These are phyloP conservation scores for Phaffia rhodozyma DNA, from an alignment of 1,284 basidiomycete species.

Conservation along the genomic window DNA sequence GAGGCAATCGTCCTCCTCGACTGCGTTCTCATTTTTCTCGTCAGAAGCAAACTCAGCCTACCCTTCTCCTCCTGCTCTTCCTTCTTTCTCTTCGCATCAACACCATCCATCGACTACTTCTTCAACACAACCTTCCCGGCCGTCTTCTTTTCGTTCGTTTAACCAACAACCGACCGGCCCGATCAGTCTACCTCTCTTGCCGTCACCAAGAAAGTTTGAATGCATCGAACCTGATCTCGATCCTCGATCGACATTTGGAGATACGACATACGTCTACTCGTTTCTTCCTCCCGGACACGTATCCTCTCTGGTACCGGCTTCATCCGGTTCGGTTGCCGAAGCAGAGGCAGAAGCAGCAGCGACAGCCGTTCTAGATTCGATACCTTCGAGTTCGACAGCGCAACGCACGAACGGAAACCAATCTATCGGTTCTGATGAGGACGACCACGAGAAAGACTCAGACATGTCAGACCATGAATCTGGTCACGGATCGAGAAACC, in stretches of 20 bases:
- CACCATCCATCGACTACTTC: not conserved
- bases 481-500: not conserved
- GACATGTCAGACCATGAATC: not conserved
- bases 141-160: too few relatives aligned
- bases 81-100: too few relatives aligned
- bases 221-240: constrained; percentile 3
- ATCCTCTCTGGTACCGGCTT: not conserved
- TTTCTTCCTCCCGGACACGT: constrained; percentile 9
- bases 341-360: not conserved
- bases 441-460: not conserved
- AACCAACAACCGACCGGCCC: too few relatives aligned
- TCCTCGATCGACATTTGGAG: not conserved
- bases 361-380: not conserved
- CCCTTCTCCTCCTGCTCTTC: not conserved
- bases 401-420: not conserved
- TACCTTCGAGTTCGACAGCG: not conserved
- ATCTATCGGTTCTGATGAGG: not conserved
- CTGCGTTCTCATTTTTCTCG: too few relatives aligned
- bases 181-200: too few relatives aligned
- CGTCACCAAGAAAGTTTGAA: not conserved
- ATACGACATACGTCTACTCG: constrained; percentile 3
- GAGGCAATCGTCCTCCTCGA: too few relatives aligned
- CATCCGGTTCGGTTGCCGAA: not conserved
- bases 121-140: not conserved
- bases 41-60: not conserved